Base-by-base conservation (phyloP, 202 grass and related monocot species). In the Carex arenaria region DNA sequence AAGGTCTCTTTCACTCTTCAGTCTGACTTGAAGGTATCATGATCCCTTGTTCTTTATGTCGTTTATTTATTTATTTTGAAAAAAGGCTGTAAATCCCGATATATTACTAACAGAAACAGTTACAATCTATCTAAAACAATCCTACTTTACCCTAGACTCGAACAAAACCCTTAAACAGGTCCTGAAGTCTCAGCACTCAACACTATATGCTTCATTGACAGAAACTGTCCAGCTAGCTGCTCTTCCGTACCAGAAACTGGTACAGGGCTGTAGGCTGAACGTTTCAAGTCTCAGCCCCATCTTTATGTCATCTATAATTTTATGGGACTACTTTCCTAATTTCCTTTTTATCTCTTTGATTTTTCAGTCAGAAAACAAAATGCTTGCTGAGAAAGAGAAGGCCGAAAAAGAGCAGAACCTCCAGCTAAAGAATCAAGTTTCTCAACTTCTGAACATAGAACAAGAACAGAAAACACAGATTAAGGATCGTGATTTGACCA, bases 381-480 rank as follows among this genome's bases (percentile, higher is more conserved):
- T 92, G 85, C 93, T 92, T 75, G 28, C 84, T 45, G 89, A 98
- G 64, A 98, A 93, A 81, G 89, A 92, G 80, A 95, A 90, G 79
- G 79, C 87, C 79, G 95, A 98, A 82, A 98, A 93, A 84, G 93
- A 98, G 26, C 89, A 98, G 86, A 98, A 95, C 64, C 88, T 85
- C 81, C 85, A 98, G 81, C 91, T 95, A 66, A 89, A 90, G 79
- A 94, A 90, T 85, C 91, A 98, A 84, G 88, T 92, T 86, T 88
- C 89, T 71, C 85, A 79, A 80, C 87, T 98, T 64, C 76, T 92
- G 84, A 88, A 91, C 88, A 73, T 67, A 43, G 95, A 98, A 82
- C 89, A 98, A 89, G 93, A 98, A 62, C 93, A 95, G 78, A 98
- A 95, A 89, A 91, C 90, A 61, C 92, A 92, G 86, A 88, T 95